Evolutionary conservation across 2,329 filamentous ascomycete species (phyloP), one percentile per base, ranked within the genome.

Genomic region (Apiospora marii): DNA sequence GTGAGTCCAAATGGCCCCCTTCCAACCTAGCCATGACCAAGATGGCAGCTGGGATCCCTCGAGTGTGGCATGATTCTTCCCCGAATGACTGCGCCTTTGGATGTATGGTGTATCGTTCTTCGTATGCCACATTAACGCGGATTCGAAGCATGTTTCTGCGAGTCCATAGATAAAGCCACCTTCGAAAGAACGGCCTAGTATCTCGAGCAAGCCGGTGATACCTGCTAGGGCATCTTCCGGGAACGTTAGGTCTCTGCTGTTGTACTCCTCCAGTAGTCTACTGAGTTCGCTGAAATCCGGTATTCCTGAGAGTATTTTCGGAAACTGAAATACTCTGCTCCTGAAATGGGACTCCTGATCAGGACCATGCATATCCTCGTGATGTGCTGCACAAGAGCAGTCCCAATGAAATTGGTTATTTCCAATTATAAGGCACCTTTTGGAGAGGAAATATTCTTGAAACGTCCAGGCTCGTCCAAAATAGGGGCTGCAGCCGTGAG

Each of bases 201-300:
- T 4, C 12, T 34, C 5, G 5, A 72, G 46, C 3, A 72, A 48
- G 5, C 64, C 64, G 67, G 16, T 49, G 2, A 53, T 43, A 12
- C 70, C 70, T 44, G 70, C 43, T 24, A 72, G 46, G 7, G 70
- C 70, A 43, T 72, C 70, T 48, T 69, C 70, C 12, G 44, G 44
- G 27, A 68, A 69, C 10, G 30, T 27, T 22, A 72, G 70, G 3
- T 68, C 16, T 5, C 70, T 30, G 16, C 22, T 41, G 14, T 44
- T 72, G 41, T 69, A 72, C 34, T 69, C 64, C 1, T 12, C 5
- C 22, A 72, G 6, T 22, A 61, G 51, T 14, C 7, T 22, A 19
- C 19, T 4, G 7, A 58, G 27, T 14, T 58, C 14, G 14, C 1
- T 2, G 19, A 58, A 58, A 22, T 22, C 27, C 2, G 51, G 51